phyloP scores from a whole-genome alignment of 116 monocot genomes.

The Dioscorea cayenensis region DNA sequence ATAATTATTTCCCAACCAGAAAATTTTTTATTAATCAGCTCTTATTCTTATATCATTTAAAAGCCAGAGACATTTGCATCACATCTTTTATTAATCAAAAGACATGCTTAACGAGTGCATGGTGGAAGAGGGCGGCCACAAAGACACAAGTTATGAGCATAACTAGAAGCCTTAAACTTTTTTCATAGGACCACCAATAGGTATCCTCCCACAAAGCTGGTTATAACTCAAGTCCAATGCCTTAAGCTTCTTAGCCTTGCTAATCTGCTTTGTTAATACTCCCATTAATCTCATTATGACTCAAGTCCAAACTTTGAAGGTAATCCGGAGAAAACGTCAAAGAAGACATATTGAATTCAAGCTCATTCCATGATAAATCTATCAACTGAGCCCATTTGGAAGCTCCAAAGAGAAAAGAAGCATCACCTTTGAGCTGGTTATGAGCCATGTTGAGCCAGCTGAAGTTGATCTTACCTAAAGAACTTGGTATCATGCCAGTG shows the following conservation, averaged over 20 bases:
- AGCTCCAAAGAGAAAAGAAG: slow-evolving; percentile 6
- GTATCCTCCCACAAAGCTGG: slow-evolving; percentile 34
- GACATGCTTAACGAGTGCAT: slow-evolving; percentile 2
- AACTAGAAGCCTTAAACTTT: slow-evolving; percentile 2
- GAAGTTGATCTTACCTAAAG: neutral
- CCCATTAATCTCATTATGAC: neutral
- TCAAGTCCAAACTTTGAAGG: neutral
- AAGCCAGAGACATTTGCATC: neutral
- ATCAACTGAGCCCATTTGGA: neutral
- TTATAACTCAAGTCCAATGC: slow-evolving; percentile 32
- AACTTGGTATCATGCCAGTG: neutral
- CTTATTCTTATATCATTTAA: too few species aligned
- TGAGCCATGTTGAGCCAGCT: neutral
- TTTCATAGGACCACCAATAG: slow-evolving; percentile 13
- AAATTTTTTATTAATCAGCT: too few species aligned
- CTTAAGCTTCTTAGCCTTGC: neutral
- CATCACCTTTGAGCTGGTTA: slow-evolving; percentile 4
- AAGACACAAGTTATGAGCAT: slow-evolving; percentile 32
- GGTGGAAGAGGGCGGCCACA: slow-evolving; percentile 33
- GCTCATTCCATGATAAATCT: neutral
- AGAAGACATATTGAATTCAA: neutral
- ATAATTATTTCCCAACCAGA: too few species aligned
- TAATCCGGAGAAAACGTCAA: neutral
- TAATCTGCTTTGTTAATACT: neutral
- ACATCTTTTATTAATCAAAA: neutral